These are phyloP conservation scores for Hyphodiscus sp. DNA, from an alignment of 2,329 filamentous ascomycete genomes.

Conservation along the genomic window DNA sequence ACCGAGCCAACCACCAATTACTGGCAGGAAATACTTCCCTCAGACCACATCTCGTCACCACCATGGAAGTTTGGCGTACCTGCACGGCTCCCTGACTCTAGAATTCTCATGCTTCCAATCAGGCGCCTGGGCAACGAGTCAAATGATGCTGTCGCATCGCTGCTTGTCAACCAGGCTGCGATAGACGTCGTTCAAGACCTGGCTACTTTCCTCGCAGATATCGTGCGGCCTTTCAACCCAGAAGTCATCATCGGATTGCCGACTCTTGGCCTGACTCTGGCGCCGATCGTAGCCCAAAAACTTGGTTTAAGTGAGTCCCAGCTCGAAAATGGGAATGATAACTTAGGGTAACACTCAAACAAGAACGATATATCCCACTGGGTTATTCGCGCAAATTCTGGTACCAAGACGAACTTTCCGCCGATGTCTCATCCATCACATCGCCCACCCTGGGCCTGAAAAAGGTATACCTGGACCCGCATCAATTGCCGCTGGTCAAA, in stretches of 20 bases:
- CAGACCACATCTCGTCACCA: not conserved
- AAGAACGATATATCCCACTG: slow-evolving; percentile 24
- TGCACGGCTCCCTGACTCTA: slow-evolving; percentile 16
- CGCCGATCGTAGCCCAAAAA: slow-evolving; percentile 17
- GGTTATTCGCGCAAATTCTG: slow-evolving; percentile 28
- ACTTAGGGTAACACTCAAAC: not conserved
- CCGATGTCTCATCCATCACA: slow-evolving; percentile 23
- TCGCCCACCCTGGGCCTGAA: slow-evolving; percentile 18
- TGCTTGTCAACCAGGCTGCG: slow-evolving; percentile 24
- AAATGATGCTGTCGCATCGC: slow-evolving; percentile 22
- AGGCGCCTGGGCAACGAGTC: slow-evolving; percentile 7
- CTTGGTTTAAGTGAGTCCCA: slow-evolving; percentile 18
- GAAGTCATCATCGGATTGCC: slow-evolving; percentile 25
- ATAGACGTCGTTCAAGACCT: slow-evolving; percentile 18
- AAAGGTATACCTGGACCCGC: slow-evolving; percentile 23
- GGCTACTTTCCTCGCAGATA: slow-evolving; percentile 9
- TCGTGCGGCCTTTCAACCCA: slow-evolving; percentile 9
- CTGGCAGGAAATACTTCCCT: slow-evolving; percentile 22
- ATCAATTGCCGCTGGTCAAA: slow-evolving; percentile 17
- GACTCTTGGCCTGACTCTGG: slow-evolving; percentile 22
- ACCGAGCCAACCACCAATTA: slow-evolving; percentile 23
- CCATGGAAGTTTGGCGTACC: slow-evolving; percentile 22
- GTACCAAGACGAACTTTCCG: slow-evolving; percentile 22
- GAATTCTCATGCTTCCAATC: slow-evolving; percentile 23
- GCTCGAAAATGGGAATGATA: not conserved